Conservation (phyloP, 805 yeast genomes). For the Candida ortonii region DNA sequence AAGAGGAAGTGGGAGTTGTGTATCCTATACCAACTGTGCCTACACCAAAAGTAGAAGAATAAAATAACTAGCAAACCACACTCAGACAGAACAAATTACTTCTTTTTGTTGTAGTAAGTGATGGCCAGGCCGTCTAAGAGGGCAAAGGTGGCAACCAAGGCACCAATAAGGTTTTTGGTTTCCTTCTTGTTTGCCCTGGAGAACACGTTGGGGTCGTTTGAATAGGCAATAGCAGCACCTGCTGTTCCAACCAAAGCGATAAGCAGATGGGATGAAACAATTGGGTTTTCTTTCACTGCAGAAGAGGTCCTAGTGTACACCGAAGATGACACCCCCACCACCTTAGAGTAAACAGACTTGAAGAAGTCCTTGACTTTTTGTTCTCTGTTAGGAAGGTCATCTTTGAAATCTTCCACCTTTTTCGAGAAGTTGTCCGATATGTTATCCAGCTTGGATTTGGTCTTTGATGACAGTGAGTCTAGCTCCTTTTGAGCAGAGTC, state of each 20-base stretch:
- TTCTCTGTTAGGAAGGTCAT: constrained; percentile 20
- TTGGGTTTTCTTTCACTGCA: constrained; percentile 21
- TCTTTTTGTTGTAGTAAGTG: constrained; percentile 17
- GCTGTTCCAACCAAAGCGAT: constrained; percentile 22
- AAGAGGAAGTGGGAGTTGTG: constrained; percentile 6
- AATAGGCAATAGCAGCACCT: constrained; percentile 15
- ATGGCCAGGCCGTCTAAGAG: constrained; percentile 20
- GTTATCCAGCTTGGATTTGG: constrained; percentile 18
- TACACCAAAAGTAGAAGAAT: too few species aligned
- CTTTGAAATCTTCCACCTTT: constrained; percentile 21
- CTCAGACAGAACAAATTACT: too few species aligned
- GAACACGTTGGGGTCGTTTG: constrained; percentile 17
- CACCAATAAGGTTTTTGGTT: constrained; percentile 9
- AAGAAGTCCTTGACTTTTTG: constrained; percentile 16
- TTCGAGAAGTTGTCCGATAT: constrained; percentile 14
- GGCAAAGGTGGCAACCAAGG: constrained; percentile 15
- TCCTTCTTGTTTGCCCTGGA: constrained; percentile 12
- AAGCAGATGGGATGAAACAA: constrained; percentile 22
- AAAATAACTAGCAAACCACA: constrained; percentile 3
- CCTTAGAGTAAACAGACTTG: constrained; percentile 11
- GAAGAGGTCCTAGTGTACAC: constrained; percentile 14
- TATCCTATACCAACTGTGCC: too few species aligned
- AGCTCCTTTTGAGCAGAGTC: constrained; percentile 15
- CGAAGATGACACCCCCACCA: constrained; percentile 11
- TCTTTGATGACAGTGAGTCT: constrained; percentile 16